These are phyloP conservation scores for Fraxinus sp. DNA, from an alignment of 305 asterid species.

Conservation along the genomic window DNA sequence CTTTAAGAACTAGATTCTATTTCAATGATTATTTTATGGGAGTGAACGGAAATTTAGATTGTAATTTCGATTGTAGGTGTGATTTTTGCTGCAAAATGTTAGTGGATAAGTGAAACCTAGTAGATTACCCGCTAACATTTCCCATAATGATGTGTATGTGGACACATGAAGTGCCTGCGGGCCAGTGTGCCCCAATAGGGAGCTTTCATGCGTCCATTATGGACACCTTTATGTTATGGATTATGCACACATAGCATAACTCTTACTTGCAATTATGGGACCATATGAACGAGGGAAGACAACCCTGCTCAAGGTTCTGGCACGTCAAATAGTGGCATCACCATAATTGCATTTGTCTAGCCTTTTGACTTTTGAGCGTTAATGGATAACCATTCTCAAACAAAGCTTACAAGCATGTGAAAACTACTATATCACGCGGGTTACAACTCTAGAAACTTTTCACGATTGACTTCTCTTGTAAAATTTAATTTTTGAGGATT, in stretches of 20 bases:
- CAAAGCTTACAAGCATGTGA: conserved; percentile 63
- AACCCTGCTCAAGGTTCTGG: conserved; percentile 84
- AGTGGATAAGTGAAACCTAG: conserved; percentile 94
- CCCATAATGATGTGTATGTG: no score
- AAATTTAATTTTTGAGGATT: conserved; percentile 11
- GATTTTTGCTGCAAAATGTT: conserved; percentile 73
- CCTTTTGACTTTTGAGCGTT: conserved; percentile 45
- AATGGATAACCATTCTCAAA: conserved; percentile 68
- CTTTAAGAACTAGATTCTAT: conserved; percentile 3
- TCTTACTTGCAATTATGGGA: conserved; percentile 75
- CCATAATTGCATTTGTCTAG: conserved; percentile 78
- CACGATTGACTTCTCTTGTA: neutral
- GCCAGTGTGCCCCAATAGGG: no score
- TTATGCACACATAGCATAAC: no score
- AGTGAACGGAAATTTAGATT: conserved; percentile 18
- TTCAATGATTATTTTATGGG: conserved; percentile 15
- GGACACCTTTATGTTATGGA: no score
- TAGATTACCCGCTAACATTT: conserved; percentile 39
- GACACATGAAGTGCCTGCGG: no score
- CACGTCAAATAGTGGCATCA: conserved; percentile 77
- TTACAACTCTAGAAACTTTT: neutral
- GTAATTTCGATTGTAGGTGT: conserved; percentile 42
- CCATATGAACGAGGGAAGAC: conserved; percentile 99
- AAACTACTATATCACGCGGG: conserved; percentile 1
- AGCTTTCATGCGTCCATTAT: no score